These are phyloP conservation scores for Lactarius pseudohatsudake DNA, from an alignment of 768 basidiomycete genomes.

Conservation along the genomic window DNA sequence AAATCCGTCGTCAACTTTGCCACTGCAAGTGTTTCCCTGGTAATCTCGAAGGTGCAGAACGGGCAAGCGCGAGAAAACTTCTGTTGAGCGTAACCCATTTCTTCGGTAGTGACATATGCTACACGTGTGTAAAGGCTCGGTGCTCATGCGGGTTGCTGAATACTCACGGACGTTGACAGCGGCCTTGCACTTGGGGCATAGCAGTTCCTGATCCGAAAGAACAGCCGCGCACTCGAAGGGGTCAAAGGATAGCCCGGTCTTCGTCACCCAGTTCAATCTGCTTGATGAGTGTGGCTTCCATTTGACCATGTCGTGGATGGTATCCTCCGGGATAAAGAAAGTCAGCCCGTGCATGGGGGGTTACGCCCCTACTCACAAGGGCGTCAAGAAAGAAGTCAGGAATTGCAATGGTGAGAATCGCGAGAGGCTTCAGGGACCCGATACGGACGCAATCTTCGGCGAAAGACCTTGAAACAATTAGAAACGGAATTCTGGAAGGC, in stretches of 20 bases:
- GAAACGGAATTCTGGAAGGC: too few species aligned
- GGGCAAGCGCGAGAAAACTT: conserved; percentile 42
- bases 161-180: conserved; percentile 37
- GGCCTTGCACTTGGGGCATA: conserved; percentile 39
- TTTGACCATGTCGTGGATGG: conserved; percentile 26
- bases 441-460: conserved; percentile 31
- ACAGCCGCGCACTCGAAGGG: conserved; percentile 37
- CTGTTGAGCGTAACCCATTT: conserved; percentile 50
- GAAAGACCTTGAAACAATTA: conserved; percentile 28
- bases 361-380: conserved; percentile 20
- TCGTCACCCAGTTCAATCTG: conserved; percentile 27
- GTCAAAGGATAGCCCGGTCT: conserved; percentile 35
- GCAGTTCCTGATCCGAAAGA: conserved; percentile 33
- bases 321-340: conserved; percentile 19
- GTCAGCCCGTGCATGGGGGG: background rate
- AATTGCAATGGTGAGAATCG: background rate
- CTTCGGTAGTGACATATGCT: conserved; percentile 44
- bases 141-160: background rate
- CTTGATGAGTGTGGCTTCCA: conserved; percentile 27
- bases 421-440: conserved; percentile 5
- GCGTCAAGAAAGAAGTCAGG: conserved; percentile 8
- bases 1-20: conserved; percentile 47
- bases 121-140: conserved; percentile 17
- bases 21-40: conserved; percentile 42
- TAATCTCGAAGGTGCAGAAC: conserved; percentile 43